Conservation (phyloP, 805 yeast genomes). For the Ogataea sp. region DNA sequence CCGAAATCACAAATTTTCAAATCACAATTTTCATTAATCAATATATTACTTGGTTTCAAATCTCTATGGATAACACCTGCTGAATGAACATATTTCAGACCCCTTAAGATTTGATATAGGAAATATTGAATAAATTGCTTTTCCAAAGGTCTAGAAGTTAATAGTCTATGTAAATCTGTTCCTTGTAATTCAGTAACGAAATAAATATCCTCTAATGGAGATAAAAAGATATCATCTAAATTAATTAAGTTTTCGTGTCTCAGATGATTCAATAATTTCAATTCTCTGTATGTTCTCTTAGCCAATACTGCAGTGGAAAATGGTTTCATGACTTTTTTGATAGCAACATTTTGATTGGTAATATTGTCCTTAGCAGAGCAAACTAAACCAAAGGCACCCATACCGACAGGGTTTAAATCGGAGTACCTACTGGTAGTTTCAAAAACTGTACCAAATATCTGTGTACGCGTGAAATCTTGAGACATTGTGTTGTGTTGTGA, state of each 20-base stretch:
- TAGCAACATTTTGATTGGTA: conserved; percentile 90
- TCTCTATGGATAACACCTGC: conserved; percentile 96
- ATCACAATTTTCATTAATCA: conserved; percentile 93
- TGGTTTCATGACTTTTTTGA: conserved; percentile 96
- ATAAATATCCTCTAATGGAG: conserved; percentile 91
- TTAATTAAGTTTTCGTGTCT: conserved; percentile 93
- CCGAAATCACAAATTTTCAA: conserved; percentile 95
- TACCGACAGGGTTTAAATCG: conserved; percentile 94
- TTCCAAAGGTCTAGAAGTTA: conserved; percentile 90
- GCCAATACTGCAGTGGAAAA: conserved; percentile 92
- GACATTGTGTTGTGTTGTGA: conserved; percentile 11
- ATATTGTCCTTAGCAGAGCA: conserved; percentile 92
- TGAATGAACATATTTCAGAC: conserved; percentile 87
- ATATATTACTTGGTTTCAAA: conserved; percentile 81
- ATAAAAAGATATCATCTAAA: conserved; percentile 85
- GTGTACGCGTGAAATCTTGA: conserved; percentile 57
- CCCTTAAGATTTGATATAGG: conserved; percentile 89
- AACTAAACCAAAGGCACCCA: conserved; percentile 99
- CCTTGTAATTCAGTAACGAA: conserved; percentile 97
- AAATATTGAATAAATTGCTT: conserved; percentile 96
- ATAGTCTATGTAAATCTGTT: conserved; percentile 85
- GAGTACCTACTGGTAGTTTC: conserved; percentile 87
- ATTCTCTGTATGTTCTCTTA: conserved; percentile 92
- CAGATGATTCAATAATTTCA: conserved; percentile 85
- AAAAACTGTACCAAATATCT: conserved; percentile 91